Base-by-base conservation (phyloP, 495 filamentous ascomycete genomes). In the Barbatosphaeria neglecta region DNA sequence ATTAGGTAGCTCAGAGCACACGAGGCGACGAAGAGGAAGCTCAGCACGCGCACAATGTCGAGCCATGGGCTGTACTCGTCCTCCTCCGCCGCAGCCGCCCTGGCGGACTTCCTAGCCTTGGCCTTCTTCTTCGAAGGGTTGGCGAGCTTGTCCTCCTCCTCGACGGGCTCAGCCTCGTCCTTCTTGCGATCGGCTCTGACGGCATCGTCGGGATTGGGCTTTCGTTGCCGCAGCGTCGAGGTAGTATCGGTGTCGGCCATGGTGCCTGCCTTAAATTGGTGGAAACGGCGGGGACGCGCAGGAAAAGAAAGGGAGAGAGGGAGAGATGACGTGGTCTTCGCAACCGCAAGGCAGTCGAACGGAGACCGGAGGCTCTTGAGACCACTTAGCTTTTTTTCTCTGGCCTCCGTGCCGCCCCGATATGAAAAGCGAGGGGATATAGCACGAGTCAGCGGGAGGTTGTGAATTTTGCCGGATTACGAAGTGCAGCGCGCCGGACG, bases 1-100 rank as follows among this genome's bases (percentile, higher is more conserved):
- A 90, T 69, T 50, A 93, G 83, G 62, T 88, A 95, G 64, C 83
- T 88, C 39, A 90, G 70, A 4, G 77, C 75, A 50, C 70, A 74
- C 19, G 78, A 84, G 40, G 86, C 76, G 40, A 92, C 56, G 41
- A 86, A 51, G 16, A 92, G 60, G 23, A 84, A 83, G 6, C 72
- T 74, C 18, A 94, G 50, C 6, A 92, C 69, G 46, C 90, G 82
- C 44, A 92, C 57, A 43, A 90, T 64, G 66, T 98, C 92, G 37
- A 90, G 46, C 44, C 80, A 58, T 46, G 64, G 63, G 54, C 58
- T 60, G 38, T 61, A 57, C 3, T 46, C 52, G 47, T 69, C 63
- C 11, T 68, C 63, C 25, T 74, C 68, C 38, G 64, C 59, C 20
- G 66, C 55, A n/a, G 64, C 56, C 16, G 45, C 51, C 44, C 41